Conservation (phyloP, 1,284 basidiomycete genomes). For the Phellinidium pouzarii region DNA sequence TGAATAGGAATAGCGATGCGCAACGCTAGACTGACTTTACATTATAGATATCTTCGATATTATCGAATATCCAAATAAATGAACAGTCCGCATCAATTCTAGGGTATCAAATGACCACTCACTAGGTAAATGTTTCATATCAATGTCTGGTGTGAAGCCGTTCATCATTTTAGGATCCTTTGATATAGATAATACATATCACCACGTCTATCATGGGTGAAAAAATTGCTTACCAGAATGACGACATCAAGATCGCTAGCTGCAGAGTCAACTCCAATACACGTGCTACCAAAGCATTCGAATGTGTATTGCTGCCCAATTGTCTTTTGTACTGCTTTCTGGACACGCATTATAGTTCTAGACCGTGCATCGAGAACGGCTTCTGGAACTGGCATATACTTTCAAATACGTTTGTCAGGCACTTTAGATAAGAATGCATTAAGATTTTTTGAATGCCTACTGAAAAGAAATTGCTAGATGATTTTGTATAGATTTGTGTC, state of each 20-base stretch:
- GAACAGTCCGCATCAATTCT: not conserved
- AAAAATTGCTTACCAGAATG: slow-evolving; percentile 35
- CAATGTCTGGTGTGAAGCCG: slow-evolving; percentile 31
- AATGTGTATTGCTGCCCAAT: slow-evolving; percentile 35
- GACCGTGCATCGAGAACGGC: slow-evolving; percentile 8
- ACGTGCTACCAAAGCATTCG: slow-evolving; percentile 42
- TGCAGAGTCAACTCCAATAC: slow-evolving; percentile 36
- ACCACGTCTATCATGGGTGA: not conserved
- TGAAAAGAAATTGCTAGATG: not conserved
- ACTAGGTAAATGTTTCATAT: slow-evolving; percentile 27
- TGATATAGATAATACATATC: not conserved
- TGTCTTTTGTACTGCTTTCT: slow-evolving; percentile 24
- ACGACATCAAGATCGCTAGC: slow-evolving; percentile 45
- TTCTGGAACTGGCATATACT: slow-evolving; percentile 2
- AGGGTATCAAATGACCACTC: slow-evolving; percentile 19
- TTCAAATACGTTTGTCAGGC: not conserved
- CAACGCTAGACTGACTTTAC: slow-evolving; percentile 26
- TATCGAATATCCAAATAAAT: not conserved
- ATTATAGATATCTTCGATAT: slow-evolving; percentile 31
- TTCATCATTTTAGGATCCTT: slow-evolving; percentile 34
- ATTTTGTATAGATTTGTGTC: not conserved
- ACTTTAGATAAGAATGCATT: not conserved
- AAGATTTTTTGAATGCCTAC: not conserved
- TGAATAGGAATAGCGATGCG: not conserved
- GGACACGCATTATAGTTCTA: slow-evolving; percentile 20